Conservation (phyloP, 2,329 filamentous ascomycete species). For the Dothideomycetes sp. region DNA sequence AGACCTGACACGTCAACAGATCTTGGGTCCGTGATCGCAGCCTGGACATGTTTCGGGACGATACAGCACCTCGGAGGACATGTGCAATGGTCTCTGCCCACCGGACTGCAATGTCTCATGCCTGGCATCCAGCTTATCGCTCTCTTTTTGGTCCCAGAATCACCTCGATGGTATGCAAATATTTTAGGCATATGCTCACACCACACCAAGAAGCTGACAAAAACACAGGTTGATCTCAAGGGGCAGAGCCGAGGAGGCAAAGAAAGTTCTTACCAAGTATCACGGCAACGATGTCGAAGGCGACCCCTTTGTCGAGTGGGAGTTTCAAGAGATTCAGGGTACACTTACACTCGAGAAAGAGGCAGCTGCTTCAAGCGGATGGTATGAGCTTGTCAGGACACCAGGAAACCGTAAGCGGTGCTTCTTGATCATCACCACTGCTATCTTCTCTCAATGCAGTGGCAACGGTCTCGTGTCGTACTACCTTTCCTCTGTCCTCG, state of each 20-base stretch:
- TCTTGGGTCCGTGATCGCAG: neutral
- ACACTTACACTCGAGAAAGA: slow-evolving; percentile 49
- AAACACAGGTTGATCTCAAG: slow-evolving; percentile 53
- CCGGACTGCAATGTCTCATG: slow-evolving; percentile 52
- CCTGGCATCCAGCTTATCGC: slow-evolving; percentile 42
- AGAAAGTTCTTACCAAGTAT: slow-evolving; percentile 46
- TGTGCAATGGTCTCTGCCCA: slow-evolving; percentile 49
- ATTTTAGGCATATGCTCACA: slow-evolving; percentile 51
- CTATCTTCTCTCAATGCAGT: slow-evolving; percentile 45
- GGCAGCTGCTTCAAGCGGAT: slow-evolving; percentile 29
- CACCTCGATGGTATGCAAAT: neutral
- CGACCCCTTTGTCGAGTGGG: slow-evolving; percentile 52
- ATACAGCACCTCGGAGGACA: neutral
- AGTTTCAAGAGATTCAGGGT: slow-evolving; percentile 55
- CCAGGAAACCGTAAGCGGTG: slow-evolving; percentile 42
- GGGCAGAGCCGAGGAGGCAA: slow-evolving; percentile 51
- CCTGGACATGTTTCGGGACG: slow-evolving; percentile 8
- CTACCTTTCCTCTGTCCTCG: slow-evolving; percentile 19
- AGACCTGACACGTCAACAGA: too few species aligned
- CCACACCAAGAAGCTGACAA: slow-evolving; percentile 59
- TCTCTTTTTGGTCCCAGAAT: neutral
- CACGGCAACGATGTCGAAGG: slow-evolving; percentile 49
- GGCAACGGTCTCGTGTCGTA: slow-evolving; percentile 38
- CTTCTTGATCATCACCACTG: slow-evolving; percentile 37
- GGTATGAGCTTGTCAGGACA: slow-evolving; percentile 49